Evolutionary conservation across 2,329 filamentous ascomycete species (phyloP).

Genomic region (Chalara sp.): DNA sequence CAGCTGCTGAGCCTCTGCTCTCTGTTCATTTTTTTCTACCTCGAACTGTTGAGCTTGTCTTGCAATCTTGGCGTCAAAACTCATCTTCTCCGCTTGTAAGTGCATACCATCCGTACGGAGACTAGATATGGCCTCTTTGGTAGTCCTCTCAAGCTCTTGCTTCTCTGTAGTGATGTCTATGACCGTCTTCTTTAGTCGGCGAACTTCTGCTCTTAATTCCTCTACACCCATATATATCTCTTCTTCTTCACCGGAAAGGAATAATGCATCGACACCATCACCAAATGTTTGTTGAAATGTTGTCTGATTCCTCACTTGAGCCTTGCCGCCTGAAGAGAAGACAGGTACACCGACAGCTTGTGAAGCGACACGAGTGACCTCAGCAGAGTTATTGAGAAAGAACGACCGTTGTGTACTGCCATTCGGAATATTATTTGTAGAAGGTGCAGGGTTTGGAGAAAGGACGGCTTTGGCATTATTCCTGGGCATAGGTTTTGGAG

Average conservation of each 20-base stretch:
- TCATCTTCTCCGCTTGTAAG: too few species aligned
- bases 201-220: constrained; percentile 28
- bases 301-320: constrained; percentile 46
- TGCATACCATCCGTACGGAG: too few species aligned
- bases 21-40: too few species aligned
- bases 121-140: not conserved
- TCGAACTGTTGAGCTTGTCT: too few species aligned
- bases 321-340: constrained; percentile 41
- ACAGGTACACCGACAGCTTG: constrained; percentile 36
- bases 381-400: constrained; percentile 51
- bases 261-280: constrained; percentile 30
- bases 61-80: too few species aligned
- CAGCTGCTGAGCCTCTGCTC: too few species aligned
- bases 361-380: constrained; percentile 54
- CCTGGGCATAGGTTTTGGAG: constrained; percentile 13
- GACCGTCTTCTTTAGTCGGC: constrained; percentile 42
- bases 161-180: constrained; percentile 39
- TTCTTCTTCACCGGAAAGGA: constrained; percentile 53
- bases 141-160: constrained; percentile 7
- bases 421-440: too few species aligned
- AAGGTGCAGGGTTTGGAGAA: constrained; percentile 33
- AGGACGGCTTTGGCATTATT: constrained; percentile 24
- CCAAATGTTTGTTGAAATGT: constrained; percentile 13
- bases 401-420: constrained; percentile 48
- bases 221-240: constrained; percentile 54